Percentiles rank a stretch among this genome's conserved stretches.
Evolutionary conservation across 2,329 filamentous ascomycete genomes (phyloP).

Genomic region (Colletotrichum sp.): DNA sequence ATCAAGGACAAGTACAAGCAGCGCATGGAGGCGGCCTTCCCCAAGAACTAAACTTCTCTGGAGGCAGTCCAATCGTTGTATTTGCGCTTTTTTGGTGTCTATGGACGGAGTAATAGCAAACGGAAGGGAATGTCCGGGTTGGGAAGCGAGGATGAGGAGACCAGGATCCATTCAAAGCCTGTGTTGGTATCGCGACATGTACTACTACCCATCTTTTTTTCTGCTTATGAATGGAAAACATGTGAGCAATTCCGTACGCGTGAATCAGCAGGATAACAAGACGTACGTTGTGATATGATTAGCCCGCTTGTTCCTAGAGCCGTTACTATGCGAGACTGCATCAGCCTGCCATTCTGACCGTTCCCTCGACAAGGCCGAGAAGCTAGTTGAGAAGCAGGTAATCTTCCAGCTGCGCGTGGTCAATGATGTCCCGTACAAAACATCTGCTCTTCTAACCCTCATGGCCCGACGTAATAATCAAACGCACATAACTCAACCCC

Average conservation of each 20-base stretch:
- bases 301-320: no score
- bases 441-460: no score
- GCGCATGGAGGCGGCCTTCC: constrained; percentile 52
- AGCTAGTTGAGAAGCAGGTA: no score
- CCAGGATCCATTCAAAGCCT: background rate
- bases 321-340: no score
- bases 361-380: no score
- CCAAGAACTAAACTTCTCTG: constrained; percentile 18
- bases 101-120: background rate
- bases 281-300: no score
- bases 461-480: fast-evolving
- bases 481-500: fast-evolving
- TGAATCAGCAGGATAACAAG: background rate
- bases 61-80: background rate
- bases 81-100: background rate
- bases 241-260: background rate
- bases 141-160: background rate
- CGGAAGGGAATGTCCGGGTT: background rate
- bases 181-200: background rate
- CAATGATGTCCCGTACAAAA: no score
- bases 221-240: background rate
- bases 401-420: no score
- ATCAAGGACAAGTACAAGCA: constrained; percentile 56
- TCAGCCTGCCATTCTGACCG: no score
- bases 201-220: background rate